These are phyloP conservation scores for Kluyveromyces lactis DNA, from an alignment of 805 yeast genomes.

Conservation along the genomic window DNA sequence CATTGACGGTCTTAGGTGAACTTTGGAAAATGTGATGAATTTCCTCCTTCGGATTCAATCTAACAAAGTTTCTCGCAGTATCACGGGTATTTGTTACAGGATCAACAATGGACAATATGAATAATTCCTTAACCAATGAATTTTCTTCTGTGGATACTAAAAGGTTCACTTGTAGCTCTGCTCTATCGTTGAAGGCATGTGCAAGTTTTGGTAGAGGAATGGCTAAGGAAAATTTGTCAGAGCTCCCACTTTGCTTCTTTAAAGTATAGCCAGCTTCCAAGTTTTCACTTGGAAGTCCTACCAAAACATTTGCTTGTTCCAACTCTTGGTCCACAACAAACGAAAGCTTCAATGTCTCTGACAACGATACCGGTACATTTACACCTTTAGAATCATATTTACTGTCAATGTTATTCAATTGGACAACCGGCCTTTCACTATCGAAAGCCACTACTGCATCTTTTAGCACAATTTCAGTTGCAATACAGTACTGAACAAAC, in stretches of 20 bases:
- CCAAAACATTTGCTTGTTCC: constrained; percentile 9
- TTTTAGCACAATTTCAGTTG: not conserved
- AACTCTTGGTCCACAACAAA: not conserved
- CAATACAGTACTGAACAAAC: not conserved
- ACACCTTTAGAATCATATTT: not conserved
- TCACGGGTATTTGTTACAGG: not conserved
- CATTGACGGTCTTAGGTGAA: constrained; percentile 44
- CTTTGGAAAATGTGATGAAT: constrained; percentile 53
- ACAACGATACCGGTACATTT: constrained; percentile 1
- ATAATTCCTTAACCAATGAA: not conserved
- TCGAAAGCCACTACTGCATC: not conserved
- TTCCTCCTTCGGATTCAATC: constrained; percentile 46
- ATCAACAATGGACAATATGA: not conserved
- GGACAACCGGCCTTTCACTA: not conserved
- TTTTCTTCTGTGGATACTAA: not conserved
- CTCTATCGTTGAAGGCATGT: not conserved
- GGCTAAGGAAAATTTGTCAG: constrained; percentile 10
- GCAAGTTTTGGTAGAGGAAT: constrained; percentile 7
- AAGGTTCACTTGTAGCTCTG: not conserved
- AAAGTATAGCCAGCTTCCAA: constrained; percentile 19
- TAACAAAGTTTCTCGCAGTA: not conserved
- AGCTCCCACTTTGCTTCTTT: constrained; percentile 12
- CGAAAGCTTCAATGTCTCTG: not conserved
- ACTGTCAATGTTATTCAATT: not conserved
- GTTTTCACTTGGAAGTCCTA: constrained; percentile 20